Evolutionary conservation across 78 protist species (phyloP), one percentile per base, ranked within the genome.

Genomic region (Polysphondylium violaceum): DNA sequence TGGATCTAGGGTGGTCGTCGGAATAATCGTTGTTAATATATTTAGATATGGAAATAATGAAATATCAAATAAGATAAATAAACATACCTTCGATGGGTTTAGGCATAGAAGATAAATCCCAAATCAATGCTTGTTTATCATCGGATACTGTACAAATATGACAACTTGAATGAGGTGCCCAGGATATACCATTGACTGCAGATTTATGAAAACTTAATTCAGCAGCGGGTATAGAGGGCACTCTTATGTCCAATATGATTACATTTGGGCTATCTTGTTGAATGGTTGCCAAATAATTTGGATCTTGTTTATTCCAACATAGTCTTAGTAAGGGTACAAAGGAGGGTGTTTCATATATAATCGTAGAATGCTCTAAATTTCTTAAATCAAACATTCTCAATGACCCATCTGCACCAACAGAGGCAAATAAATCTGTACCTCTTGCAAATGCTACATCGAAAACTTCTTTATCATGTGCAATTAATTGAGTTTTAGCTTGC

Each of bases 401-500:
- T n/a, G 99, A 97, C 23, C 99, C 99, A 64, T 97, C 99, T 0
- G 97, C 97, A 2, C 98, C 98, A 14, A 95, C 98, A 0, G 98
- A 87, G 17, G 99, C 97, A 58, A 98, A 98, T 31, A 96, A 58
- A 58, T 96, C 93, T 0, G 78, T 19, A 27, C 93, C 87, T 68
- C 81, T 64, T 2, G 97, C 92, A 59, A 97, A 97, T 17, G 98
- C 98, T 5, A 98, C 87, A 87, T 98, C 99, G 68, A 74, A 99
- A 14, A 99, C 99, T 43, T 99, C 99, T 47, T 98, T 97, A 76
- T 99, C 99, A 88, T 99, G 99, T 12, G 99, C 99, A 56, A 99
- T 99, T 31, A 99, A 93, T 91, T 99, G 99, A n/a, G 99, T 97
- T 58, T 65, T 78, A 2, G 97, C 95, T 73, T 86, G 72, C 55